Evolutionary conservation across 495 filamentous ascomycete species (phyloP).

Genomic region (Lentithecium fluviatile): DNA sequence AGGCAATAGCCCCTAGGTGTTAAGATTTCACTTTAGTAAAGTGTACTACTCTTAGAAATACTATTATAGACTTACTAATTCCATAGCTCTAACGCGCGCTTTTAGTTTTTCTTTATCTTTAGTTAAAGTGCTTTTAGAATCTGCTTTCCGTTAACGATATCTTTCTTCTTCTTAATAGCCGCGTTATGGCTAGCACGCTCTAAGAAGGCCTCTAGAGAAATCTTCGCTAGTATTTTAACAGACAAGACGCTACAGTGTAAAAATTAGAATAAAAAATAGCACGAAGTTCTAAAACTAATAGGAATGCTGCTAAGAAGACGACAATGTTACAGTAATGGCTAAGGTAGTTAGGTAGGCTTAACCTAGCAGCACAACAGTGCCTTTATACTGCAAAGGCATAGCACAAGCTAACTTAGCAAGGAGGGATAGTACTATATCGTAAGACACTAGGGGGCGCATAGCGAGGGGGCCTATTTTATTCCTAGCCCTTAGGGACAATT

Average conservation of each 20-base stretch:
- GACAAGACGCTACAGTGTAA: conserved; percentile 1
- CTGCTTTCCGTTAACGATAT: neutral
- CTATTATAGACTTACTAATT: conserved; percentile 7
- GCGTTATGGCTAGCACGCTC: conserved; percentile 1
- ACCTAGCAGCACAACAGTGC: neutral
- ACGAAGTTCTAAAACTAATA: conserved; percentile 6
- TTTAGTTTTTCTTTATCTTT: conserved; percentile 4
- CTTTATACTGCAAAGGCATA: conserved; percentile 2
- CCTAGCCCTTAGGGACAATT: neutral
- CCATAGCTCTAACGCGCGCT: conserved; percentile 6
- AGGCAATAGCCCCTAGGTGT: too few species aligned
- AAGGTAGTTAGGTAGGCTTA: conserved; percentile 2
- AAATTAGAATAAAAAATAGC: conserved; percentile 14
- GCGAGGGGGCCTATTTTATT: neutral
- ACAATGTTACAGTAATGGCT: neutral
- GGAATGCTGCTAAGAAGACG: neutral
- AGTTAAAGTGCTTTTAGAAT: conserved; percentile 3
- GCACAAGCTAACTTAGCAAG: neutral
- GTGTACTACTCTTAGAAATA: conserved; percentile 3
- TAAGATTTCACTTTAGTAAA: conserved; percentile 10
- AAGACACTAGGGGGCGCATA: neutral
- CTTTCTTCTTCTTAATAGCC: conserved; percentile 3
- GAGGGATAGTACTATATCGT: neutral
- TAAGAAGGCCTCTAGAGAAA: conserved; percentile 6
- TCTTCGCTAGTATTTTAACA: conserved; percentile 6